These are phyloP conservation scores for Coniella lustricola DNA, from an alignment of 2,329 filamentous ascomycete genomes.

Conservation along the genomic window DNA sequence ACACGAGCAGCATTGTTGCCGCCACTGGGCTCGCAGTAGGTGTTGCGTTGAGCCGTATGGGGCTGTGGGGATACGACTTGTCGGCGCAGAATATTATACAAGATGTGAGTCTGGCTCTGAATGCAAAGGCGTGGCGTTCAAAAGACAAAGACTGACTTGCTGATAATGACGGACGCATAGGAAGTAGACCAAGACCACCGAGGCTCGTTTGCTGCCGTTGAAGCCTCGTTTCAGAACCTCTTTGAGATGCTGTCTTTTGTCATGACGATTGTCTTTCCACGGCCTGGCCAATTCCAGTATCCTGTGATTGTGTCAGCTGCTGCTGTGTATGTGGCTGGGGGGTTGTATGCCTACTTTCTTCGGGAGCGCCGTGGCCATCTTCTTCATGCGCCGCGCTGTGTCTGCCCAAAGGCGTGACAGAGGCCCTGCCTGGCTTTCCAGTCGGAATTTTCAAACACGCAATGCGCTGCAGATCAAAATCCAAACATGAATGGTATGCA, in stretches of 20 bases:
- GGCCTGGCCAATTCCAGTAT: slow-evolving; percentile 57
- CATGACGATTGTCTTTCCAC: slow-evolving; percentile 57
- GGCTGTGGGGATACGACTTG: slow-evolving; percentile 56
- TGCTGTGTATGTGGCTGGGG: slow-evolving; percentile 42
- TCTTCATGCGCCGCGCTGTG: slow-evolving; percentile 36
- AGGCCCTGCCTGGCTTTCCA: too few relatives aligned
- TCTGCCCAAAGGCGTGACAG: slow-evolving; percentile 6
- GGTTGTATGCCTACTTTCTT: slow-evolving; percentile 50
- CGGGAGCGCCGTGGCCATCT: slow-evolving; percentile 52
- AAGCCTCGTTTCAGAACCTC: slow-evolving; percentile 60
- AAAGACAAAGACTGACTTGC: too few relatives aligned
- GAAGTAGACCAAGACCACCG: slow-evolving; percentile 48
- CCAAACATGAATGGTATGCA: too few relatives aligned
- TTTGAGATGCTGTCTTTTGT: slow-evolving; percentile 64
- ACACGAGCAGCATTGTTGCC: slow-evolving; percentile 27
- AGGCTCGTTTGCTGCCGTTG: slow-evolving; percentile 62
- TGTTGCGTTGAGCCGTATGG: slow-evolving; percentile 49
- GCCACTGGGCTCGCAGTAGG: slow-evolving; percentile 43
- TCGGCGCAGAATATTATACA: slow-evolving; percentile 55
- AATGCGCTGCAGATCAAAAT: too few relatives aligned
- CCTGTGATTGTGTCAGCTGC: slow-evolving; percentile 52
- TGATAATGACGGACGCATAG: slow-evolving; percentile 24
- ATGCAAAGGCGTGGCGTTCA: too few relatives aligned
- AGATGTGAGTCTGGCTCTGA: slow-evolving; percentile 39
- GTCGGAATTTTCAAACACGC: too few relatives aligned